Evolutionary conservation across 306 rosid genomes (phyloP), one percentile per base, ranked within the genome.

Genomic region (Dryas alaskensis): DNA sequence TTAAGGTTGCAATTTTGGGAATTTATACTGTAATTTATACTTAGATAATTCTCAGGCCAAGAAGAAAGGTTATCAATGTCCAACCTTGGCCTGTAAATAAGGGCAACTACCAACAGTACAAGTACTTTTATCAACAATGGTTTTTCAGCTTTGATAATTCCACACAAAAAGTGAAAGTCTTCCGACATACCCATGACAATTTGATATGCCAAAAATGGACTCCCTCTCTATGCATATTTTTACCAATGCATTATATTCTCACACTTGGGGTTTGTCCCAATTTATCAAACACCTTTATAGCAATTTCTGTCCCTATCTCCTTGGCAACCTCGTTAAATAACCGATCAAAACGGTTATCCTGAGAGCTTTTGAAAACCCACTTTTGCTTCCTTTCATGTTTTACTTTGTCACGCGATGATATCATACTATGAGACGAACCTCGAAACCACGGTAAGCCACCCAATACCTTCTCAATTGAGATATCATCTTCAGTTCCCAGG

Each of bases 111-210:
- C 31, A 27, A 27, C 31, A 27, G 31, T 27, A 27, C 31, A 27
- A 27, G 31, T 27, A 27, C 31, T 27, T 27, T 27, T 27, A 27
- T 27, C 31, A 82, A 60, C 74, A 57, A 44, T 19, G 92, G 91
- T 82, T 83, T 87, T 60, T 67, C 83, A 5, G 84, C 81, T 73
- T 87, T 79, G 67, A 94, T 78, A 73, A 81, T 70, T 60, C 72
- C 82, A 69, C 73, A 77, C 76, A 91, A 81, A 77, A 77, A 73
- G 60, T 77, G 70, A 84, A 94, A 94, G 71, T 89, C 97, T 74
- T 88, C 74, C 47, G 81, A 82, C 96, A 94, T 80, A 53, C 76
- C 70, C 96, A 71, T 91, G 69, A 87, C 92, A 66, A 86, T 83
- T 17, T 19, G 19, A 19, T 19, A 19, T 19, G 19, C 19, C 19